A percentile compares a stretch with the other conserved stretches of the same genome.
phyloP scores from a whole-genome alignment of 192 early-diverging fungal genomes.

The Thamnidium elegans region DNA sequence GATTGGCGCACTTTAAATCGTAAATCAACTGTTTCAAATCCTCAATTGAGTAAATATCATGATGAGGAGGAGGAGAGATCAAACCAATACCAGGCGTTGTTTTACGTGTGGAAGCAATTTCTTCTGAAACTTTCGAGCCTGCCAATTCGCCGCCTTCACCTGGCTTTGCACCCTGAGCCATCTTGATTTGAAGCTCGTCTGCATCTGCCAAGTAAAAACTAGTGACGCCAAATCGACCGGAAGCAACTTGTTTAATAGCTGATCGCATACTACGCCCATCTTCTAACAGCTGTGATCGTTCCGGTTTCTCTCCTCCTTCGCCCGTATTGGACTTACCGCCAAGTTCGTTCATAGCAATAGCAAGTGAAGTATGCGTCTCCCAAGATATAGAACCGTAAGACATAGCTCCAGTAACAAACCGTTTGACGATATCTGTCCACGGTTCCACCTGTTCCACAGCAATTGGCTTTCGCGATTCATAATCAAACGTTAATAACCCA shows the following conservation, averaged over 20 bases:
- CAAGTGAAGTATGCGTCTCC: constrained; percentile 90
- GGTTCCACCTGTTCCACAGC: constrained; percentile 95
- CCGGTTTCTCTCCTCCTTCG: constrained; percentile 95
- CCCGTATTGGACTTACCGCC: constrained; percentile 99
- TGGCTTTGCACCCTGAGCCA: constrained; percentile 99
- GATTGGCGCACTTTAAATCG: constrained; percentile 95
- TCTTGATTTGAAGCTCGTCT: constrained; percentile 98
- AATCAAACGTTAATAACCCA: constrained; percentile 90
- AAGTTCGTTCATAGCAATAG: constrained; percentile 92
- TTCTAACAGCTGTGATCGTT: constrained; percentile 63
- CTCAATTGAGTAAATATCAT: constrained; percentile 99
- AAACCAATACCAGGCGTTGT: constrained; percentile 94
- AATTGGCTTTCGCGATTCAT: constrained; percentile 65
- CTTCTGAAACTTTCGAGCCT: constrained; percentile 70
- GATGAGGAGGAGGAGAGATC: constrained; percentile 97
- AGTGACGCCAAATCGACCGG: constrained; percentile 97
- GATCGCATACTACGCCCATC: constrained; percentile 85
- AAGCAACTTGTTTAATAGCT: constrained; percentile 98
- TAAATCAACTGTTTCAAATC: constrained; percentile 99
- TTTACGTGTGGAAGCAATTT: constrained; percentile 86
- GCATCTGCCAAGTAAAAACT: constrained; percentile 91
- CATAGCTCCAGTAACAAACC: constrained; percentile 98
- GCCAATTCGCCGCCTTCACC: constrained; percentile 87
- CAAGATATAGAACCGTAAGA: constrained; percentile 96
- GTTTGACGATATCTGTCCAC: constrained; percentile 93